Percentiles rank a stretch among this genome's conserved stretches.
Evolutionary conservation across 768 basidiomycete species (phyloP).

Genomic region (Dioszegia aurantiaca): DNA sequence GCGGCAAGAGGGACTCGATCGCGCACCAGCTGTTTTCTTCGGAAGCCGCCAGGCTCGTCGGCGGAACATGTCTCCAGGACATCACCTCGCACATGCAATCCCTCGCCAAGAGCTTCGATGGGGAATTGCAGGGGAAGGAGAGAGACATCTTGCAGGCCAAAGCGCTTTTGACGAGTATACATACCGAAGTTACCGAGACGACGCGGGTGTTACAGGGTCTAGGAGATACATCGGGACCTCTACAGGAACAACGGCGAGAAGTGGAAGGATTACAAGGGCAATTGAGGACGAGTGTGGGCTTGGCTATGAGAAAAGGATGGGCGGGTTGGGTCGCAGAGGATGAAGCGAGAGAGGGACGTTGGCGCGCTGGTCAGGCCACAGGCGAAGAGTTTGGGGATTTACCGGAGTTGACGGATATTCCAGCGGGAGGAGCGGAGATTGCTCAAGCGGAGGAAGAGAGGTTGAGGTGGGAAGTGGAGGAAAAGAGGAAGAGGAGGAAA

Average conservation of each 20-base stretch:
- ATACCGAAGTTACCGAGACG: conserved; percentile 74
- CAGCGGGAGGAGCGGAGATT: conserved; percentile 54
- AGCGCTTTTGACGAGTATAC: conserved; percentile 77
- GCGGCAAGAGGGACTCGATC: conserved; percentile 17
- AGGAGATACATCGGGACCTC: conserved; percentile 26
- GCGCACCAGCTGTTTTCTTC: conserved; percentile 76
- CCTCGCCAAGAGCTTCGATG: conserved; percentile 84
- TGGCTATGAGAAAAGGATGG: conserved; percentile 79
- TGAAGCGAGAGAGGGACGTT: conserved; percentile 68
- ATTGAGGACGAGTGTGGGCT: conserved; percentile 72
- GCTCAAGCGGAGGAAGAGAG: conserved; percentile 53
- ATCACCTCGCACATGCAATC: conserved; percentile 81
- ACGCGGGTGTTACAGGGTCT: conserved; percentile 57
- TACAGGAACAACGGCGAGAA: conserved; percentile 34
- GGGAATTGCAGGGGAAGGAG: conserved; percentile 86
- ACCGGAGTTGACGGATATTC: conserved; percentile 50
- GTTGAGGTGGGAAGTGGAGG: conserved; percentile 64
- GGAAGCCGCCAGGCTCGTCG: conserved; percentile 76
- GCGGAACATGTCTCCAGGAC: conserved; percentile 78
- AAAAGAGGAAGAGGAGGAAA: conserved; percentile 67
- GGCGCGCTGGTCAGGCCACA: conserved; percentile 59
- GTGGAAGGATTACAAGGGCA: conserved; percentile 62
- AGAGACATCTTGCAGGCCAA: conserved; percentile 86
- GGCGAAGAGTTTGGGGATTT: conserved; percentile 35
- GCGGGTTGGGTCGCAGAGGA: conserved; percentile 90